Base-by-base conservation (phyloP, 768 basidiomycete species). In the Russula brevipes region DNA sequence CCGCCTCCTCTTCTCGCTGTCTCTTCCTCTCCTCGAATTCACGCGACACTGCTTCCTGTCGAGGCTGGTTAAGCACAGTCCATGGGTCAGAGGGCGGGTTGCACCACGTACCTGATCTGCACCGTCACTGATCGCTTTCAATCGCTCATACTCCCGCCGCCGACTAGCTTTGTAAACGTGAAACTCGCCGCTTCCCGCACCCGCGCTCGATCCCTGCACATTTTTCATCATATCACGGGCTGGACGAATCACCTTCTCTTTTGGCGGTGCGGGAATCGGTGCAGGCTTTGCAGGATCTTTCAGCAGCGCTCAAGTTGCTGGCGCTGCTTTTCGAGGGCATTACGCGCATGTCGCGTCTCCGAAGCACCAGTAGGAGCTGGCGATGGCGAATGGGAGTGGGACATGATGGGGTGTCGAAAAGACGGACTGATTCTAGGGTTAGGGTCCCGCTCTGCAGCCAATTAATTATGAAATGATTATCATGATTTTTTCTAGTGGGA, bases 171-270 rank as follows among this genome's bases (percentile, higher is more conserved):
- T 98, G 79, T 98, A 99, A 0, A 99, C 97, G 72, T 99, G 97
- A 72, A 98, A 98, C 75, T 96, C 95, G 47, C 96, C 96, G 60
- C 91, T 93, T 55, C 97, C 97, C 17, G 97, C 97, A 50, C 96
- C 97, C 7, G 97, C 94, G 74, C 91, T 93, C 16, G 92, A 95
- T 0, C 97, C 97, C 74, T 98, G 95, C 7, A 99, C 96, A 69
- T 98, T 98, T 82, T 97, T 98, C 91, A 99, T 98, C 91, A 94
- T 94, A 73, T 94, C 97, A 54, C 91, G 81, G 9, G 95, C 80
- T 1, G 94, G 79, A 19, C 94, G 80, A 36, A 98, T 79, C 0
- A 80, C 80, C 78, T 91, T 94, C 66, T 91, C 89, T 73, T 91
- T 89, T 5, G 89, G 88, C 1, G 89, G 79, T n/a, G 82, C 70